phyloP scores from a whole-genome alignment of 768 basidiomycete genomes.

The Trametes coccinea region DNA sequence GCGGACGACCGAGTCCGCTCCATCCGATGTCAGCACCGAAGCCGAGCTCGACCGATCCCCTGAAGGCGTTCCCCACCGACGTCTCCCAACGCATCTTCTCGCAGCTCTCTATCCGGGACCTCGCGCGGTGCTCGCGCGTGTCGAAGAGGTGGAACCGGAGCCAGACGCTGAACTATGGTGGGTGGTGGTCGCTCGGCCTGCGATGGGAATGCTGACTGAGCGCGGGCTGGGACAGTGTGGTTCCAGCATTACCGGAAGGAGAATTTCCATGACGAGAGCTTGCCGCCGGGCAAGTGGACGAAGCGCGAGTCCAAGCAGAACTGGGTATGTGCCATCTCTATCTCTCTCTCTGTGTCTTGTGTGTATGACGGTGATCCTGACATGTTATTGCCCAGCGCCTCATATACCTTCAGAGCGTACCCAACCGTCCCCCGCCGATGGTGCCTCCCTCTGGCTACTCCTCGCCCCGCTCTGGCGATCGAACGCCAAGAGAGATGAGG shows the following conservation, averaged over 20 bases:
- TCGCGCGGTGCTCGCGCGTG: conserved; percentile 78
- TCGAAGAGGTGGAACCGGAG: conserved; percentile 87
- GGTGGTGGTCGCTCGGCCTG: conserved; percentile 1
- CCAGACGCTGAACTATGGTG: conserved; percentile 91
- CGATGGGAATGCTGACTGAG: not conserved
- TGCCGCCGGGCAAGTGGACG: conserved; percentile 87
- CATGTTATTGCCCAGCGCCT: conserved; percentile 45
- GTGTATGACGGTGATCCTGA: too few relatives aligned
- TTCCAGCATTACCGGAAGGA: conserved; percentile 90
- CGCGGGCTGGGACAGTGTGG: conserved; percentile 64
- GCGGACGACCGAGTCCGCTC: conserved; percentile 43
- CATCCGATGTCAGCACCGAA: conserved; percentile 24
- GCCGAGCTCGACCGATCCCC: conserved; percentile 47
- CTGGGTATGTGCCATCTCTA: conserved; percentile 55
- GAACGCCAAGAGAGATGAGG: conserved; percentile 75
- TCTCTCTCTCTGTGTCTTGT: too few relatives aligned
- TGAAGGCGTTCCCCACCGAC: conserved; percentile 76
- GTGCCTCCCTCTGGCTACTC: conserved; percentile 41
- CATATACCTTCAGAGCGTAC: conserved; percentile 43
- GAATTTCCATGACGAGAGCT: conserved; percentile 76
- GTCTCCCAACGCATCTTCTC: conserved; percentile 78
- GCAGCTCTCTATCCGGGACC: conserved; percentile 57
- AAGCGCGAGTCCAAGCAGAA: conserved; percentile 92
- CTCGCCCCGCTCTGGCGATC: conserved; percentile 55
- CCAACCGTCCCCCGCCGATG: conserved; percentile 42